phyloP scores from a whole-genome alignment of 2,329 filamentous ascomycete genomes.

The Beauveria medogensis region DNA sequence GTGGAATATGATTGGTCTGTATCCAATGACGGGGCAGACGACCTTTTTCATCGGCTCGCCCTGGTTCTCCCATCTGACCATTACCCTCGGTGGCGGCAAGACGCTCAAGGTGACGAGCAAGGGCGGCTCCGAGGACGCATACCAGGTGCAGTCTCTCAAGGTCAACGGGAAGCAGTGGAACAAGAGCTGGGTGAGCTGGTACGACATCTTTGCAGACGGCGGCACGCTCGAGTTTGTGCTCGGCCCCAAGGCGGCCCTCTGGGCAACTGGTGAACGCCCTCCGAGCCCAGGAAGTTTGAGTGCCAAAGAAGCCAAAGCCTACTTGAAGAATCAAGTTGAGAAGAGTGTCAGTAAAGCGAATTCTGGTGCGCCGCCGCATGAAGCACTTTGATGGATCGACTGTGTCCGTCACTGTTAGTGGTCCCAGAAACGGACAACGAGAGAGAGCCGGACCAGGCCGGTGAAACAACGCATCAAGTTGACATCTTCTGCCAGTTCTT shows the following conservation, averaged over 20 bases:
- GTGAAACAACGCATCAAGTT: no score
- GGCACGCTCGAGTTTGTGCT: slow-evolving; percentile 56
- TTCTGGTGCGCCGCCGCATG: no score
- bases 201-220: slow-evolving; percentile 59
- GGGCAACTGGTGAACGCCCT: slow-evolving; percentile 52
- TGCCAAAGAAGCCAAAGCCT: slow-evolving; percentile 9
- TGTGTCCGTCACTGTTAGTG: no score
- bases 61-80: slow-evolving; percentile 52
- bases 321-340: slow-evolving; percentile 8
- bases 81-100: slow-evolving; percentile 48
- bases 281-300: slow-evolving; percentile 46
- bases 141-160: slow-evolving; percentile 57
- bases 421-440: no score
- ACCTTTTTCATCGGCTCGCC: slow-evolving; percentile 58
- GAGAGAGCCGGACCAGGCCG: no score
- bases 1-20: slow-evolving; percentile 62
- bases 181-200: slow-evolving; percentile 58
- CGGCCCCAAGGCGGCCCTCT: slow-evolving; percentile 42
- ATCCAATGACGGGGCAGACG: slow-evolving; percentile 60
- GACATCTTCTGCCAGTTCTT: no score
- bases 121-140: slow-evolving; percentile 39
- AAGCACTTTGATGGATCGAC: no score
- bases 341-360: neutral
- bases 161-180: slow-evolving; percentile 58
- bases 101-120: slow-evolving; percentile 45